Base-by-base conservation (phyloP, 2,329 filamentous ascomycete species). In the Sporothrix variecibatus region DNA sequence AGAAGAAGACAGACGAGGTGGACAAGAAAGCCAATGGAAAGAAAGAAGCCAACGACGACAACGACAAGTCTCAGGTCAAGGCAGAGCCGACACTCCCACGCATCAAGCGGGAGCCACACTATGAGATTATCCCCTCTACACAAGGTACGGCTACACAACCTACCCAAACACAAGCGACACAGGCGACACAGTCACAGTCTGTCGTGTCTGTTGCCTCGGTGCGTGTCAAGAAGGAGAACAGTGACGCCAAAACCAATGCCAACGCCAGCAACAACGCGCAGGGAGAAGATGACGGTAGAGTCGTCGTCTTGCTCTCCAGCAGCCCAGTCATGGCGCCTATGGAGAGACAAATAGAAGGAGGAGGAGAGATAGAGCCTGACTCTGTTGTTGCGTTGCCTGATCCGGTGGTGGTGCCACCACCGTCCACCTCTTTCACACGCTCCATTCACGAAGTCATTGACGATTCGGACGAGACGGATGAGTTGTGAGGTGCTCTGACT, bases 391-490 rank as follows among this genome's bases (percentile, higher is more conserved):
- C 31, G 2, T 6, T 71, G 2, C 34, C 34, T 6, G 49, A 43
- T 3, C 28, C 20, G 4, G 38, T n/a, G n/a, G n/a, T n/a, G n/a
- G n/a, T 15, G 1, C n/a, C 53, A 8, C 3, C 11, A 28, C 60
- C 49, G 28, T 20, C 68, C 46, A 26, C 49, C 56, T 26, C 23
- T 0, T n/a, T 31, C 31, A 65, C 69, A 0, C n/a, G 62, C 15
- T 23, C 49, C 0, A 34, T 46, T 11, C 53, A 71, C 11, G 28
- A 60, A 31, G 58, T 72, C 28, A 73, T 74, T 31, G 72, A 73
- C 67, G 74, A 75, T 31, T 72, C 73, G 8, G 75, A 76, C 51
- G 76, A 74, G 56, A 76, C 75, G 26, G 76, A 77, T n/a, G 76
- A 77, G 56, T 40, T 76, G 9, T 77, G 51, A 73, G 43, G 15